Conservation (phyloP, 805 yeast genomes). For the Saturnispora gosingensis region DNA sequence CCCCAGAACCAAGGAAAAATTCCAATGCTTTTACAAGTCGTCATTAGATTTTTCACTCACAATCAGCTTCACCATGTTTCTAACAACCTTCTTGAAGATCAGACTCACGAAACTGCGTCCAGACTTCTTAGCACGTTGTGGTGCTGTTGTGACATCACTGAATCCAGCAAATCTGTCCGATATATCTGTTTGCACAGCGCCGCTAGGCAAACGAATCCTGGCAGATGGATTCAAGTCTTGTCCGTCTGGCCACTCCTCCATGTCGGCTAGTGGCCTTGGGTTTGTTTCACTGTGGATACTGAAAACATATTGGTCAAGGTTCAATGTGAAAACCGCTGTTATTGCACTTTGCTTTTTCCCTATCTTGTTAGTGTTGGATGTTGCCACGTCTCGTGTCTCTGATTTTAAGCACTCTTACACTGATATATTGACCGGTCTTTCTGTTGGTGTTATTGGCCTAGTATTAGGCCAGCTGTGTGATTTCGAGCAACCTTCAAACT, state of each 20-base stretch:
- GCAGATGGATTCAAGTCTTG: conserved; percentile 69
- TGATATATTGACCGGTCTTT: conserved; percentile 66
- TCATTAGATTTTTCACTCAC: conserved; percentile 31
- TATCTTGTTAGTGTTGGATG: conserved; percentile 10
- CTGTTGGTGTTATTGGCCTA: conserved; percentile 6
- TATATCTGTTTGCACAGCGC: conserved; percentile 26
- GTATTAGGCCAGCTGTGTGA: background rate
- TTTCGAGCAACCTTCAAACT: background rate
- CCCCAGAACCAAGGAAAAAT: conserved; percentile 18
- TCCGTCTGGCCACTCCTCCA: conserved; percentile 72
- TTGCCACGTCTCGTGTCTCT: conserved; percentile 53
- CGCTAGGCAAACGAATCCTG: conserved; percentile 26
- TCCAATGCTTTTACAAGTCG: conserved; percentile 32
- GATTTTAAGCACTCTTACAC: conserved; percentile 88
- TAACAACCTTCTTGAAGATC: conserved; percentile 68
- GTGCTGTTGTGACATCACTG: conserved; percentile 29
- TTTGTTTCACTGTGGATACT: conserved; percentile 42
- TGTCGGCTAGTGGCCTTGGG: conserved; percentile 58
- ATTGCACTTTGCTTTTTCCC: conserved; percentile 33
- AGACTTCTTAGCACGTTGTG: conserved; percentile 78
- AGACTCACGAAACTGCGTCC: conserved; percentile 85
- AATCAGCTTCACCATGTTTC: conserved; percentile 37
- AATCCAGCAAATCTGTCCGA: conserved; percentile 27
- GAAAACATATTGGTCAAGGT: conserved; percentile 2
- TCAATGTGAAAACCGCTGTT: background rate